Base-by-base conservation (phyloP, 331 rosid species). In the Arachis monticola region DNA sequence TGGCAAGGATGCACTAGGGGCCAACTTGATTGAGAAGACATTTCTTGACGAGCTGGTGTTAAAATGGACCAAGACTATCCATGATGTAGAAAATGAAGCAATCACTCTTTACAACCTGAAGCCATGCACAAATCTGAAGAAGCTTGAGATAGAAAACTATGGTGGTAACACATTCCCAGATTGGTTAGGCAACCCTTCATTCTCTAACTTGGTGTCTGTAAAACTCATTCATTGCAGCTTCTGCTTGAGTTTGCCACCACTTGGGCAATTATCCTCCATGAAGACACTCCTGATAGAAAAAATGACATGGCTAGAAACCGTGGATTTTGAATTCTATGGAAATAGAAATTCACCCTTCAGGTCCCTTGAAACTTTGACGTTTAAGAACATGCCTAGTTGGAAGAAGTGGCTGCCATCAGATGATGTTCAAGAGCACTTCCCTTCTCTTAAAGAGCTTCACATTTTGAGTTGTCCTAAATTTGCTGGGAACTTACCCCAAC, bases 221-320 rank as follows among this genome's bases (percentile, higher is more conserved):
- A 31, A 31, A 57, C 81, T 70, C 5, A 13, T 17, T 5, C 40
- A 32, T 13, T 80, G 83, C 63, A 17, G 6, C 32, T 67, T 31
- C n/a, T 80, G 57, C 61, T 35, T 10, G 13, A 74, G 50, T 1
- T 68, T 80, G 46, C 80, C 84, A 62, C 47, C 80, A 3, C 79
- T 80, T 12, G 76, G 83, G 22, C 80, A 80, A 35, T 69, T 80
- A 31, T 63, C 67, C 1, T 80, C 71, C 60, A 62, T 74, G 13
- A 45, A 74, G 48, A 73, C 46, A 32, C 83, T 80, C n/a, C 31
- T 14, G 12, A 35, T 80, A 44, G 12, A n/a, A 70, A 51, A 56
- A 53, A 60, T 63, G 70, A 44, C 63, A 59, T 60, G 60, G 4
- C 44, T 80, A 53, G 2, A 60, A 17, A 45, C 2, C 6, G 50